Evolutionary conservation across 495 filamentous ascomycete genomes (phyloP).

Genomic region (Penicillium herquei): DNA sequence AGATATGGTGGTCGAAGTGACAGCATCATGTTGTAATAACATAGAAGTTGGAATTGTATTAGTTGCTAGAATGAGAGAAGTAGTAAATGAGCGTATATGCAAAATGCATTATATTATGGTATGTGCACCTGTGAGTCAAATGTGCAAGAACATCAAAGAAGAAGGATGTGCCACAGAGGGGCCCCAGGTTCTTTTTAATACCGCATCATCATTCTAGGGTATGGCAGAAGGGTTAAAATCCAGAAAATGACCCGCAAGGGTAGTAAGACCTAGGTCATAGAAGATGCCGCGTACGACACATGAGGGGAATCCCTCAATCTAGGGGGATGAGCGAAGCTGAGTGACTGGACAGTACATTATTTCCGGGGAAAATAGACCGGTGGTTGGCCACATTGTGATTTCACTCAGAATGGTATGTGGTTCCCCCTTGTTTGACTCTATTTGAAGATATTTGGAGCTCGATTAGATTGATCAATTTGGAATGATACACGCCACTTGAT

Average conservation of each 20-base stretch:
- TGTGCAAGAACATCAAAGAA: neutral
- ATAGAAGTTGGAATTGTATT: neutral
- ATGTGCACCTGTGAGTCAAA: neutral
- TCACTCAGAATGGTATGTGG: conserved; percentile 12
- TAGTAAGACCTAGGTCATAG: conserved; percentile 3
- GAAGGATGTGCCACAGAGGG: neutral
- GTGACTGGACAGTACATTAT: neutral
- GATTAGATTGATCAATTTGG: conserved; percentile 18
- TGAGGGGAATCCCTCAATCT: conserved; percentile 3
- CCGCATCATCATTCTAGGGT: neutral
- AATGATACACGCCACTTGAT: conserved; percentile 21
- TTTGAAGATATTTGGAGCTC: conserved; percentile 14
- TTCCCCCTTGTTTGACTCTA: conserved; percentile 18
- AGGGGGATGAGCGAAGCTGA: conserved; percentile 1
- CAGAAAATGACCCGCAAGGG: conserved; percentile 16
- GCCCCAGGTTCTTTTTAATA: conserved; percentile 5
- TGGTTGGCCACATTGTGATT: conserved; percentile 13
- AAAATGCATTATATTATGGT: neutral
- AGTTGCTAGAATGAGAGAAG: neutral
- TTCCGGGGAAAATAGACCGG: neutral
- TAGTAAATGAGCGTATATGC: neutral
- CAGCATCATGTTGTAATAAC: conserved; percentile 1
- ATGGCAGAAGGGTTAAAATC: conserved; percentile 3
- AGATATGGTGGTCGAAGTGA: neutral
- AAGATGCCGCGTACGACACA: conserved; percentile 15